Percentiles rank a stretch among this genome's conserved stretches.
phyloP scores from a whole-genome alignment of 192 early-diverging fungal species.

The Umbelopsis sp. region DNA sequence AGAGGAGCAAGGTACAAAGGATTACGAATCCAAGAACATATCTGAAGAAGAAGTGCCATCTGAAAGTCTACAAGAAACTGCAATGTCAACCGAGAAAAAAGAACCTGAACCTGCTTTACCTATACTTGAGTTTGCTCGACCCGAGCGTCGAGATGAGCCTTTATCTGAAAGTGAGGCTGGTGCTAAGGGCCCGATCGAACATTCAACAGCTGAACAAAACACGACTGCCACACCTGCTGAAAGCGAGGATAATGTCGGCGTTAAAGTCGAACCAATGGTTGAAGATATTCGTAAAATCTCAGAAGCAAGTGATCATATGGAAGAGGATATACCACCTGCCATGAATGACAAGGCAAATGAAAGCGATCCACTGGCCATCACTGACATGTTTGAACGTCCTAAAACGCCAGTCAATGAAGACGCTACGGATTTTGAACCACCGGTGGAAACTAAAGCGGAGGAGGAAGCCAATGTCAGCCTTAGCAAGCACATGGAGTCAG shows the following conservation, averaged over 20 bases:
- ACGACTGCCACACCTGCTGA: neutral
- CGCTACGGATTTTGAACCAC: neutral
- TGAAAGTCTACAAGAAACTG: neutral
- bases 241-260: neutral
- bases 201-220: neutral
- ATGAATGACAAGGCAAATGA: neutral
- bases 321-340: neutral
- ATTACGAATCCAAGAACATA: no score
- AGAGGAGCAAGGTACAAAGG: no score
- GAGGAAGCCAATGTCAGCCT: neutral
- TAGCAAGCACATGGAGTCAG: neutral
- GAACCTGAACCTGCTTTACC: neutral
- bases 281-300: neutral
- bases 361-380: neutral
- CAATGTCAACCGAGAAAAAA: neutral
- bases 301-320: neutral
- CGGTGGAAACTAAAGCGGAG: neutral
- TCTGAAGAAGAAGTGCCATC: no score
- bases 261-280: neutral
- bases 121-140: slow-evolving; percentile 2
- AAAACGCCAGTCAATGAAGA: neutral
- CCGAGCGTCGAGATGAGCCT: neutral
- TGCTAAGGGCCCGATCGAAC: neutral
- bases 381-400: slow-evolving; percentile 6
- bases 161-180: neutral